These are phyloP conservation scores for Eucalyptus leucophloia DNA, from an alignment of 345 rosid species.

Conservation along the genomic window DNA sequence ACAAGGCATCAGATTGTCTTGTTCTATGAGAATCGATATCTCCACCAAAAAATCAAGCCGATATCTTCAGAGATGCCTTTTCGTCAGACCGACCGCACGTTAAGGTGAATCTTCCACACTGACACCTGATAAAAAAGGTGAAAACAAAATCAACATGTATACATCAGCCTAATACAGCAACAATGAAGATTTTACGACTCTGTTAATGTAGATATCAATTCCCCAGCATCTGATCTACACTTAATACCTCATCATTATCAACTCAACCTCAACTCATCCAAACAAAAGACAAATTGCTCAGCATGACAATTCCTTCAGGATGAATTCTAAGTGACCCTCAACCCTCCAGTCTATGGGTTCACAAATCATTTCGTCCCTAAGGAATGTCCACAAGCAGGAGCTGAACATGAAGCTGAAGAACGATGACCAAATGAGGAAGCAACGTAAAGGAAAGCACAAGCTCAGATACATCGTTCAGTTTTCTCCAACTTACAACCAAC, in stretches of 20 bases:
- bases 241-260: neutral
- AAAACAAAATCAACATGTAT: neutral
- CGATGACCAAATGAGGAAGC: neutral
- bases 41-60: neutral
- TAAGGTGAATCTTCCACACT: neutral
- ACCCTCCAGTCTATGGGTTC: neutral
- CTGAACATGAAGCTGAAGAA: neutral
- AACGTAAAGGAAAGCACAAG: neutral
- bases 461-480: neutral
- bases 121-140: neutral
- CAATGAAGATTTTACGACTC: neutral
- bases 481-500: neutral
- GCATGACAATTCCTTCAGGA: neutral
- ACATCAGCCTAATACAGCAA: neutral
- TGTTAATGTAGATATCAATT: neutral
- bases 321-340: neutral
- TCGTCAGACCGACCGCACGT: neutral
- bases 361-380: neutral
- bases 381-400: neutral
- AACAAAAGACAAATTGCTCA: neutral
- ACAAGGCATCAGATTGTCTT: neutral
- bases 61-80: neutral
- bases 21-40: neutral
- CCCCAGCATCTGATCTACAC: neutral
- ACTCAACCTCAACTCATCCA: neutral